phyloP scores from a whole-genome alignment of 768 basidiomycete genomes.

The Suillus alpinus region DNA sequence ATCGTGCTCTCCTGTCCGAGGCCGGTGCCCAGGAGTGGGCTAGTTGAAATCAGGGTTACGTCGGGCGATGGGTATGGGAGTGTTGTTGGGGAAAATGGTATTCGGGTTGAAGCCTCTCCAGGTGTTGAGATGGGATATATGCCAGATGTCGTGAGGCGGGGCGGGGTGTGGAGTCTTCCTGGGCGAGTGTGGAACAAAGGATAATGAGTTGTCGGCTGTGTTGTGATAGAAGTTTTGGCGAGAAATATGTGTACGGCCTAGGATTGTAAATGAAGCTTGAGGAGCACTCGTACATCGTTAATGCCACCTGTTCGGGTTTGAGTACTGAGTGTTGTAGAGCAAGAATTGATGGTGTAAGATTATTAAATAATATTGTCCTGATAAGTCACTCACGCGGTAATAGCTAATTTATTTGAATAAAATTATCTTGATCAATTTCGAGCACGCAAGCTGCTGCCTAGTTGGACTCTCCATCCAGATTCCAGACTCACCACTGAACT shows the following conservation, averaged over 20 bases:
- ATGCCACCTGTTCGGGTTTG: no score
- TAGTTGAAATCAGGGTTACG: constrained; percentile 61
- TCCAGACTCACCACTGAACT: not conserved
- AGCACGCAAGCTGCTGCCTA: not conserved
- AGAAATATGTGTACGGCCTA: not conserved
- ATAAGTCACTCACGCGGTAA: not conserved
- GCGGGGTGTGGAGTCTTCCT: constrained; percentile 65
- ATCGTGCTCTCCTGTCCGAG: constrained; percentile 70
- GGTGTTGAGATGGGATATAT: constrained; percentile 53
- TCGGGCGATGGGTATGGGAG: constrained; percentile 47
- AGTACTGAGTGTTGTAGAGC: no score
- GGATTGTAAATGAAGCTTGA: not conserved
- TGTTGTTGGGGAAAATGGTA: constrained; percentile 14
- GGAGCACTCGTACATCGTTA: no score
- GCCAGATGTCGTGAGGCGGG: constrained; percentile 71
- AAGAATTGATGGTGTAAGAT: no score
- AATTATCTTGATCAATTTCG: not conserved
- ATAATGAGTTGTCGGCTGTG: not conserved
- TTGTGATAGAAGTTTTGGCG: not conserved
- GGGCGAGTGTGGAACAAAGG: constrained; percentile 54
- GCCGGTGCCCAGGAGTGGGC: constrained; percentile 58
- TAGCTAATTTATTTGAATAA: not conserved
- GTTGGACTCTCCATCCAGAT: not conserved
- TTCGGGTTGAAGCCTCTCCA: constrained; percentile 25
- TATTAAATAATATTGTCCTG: not conserved